These are phyloP conservation scores for Mallotus repandus DNA, from an alignment of 441 rosid species.

Conservation along the genomic window DNA sequence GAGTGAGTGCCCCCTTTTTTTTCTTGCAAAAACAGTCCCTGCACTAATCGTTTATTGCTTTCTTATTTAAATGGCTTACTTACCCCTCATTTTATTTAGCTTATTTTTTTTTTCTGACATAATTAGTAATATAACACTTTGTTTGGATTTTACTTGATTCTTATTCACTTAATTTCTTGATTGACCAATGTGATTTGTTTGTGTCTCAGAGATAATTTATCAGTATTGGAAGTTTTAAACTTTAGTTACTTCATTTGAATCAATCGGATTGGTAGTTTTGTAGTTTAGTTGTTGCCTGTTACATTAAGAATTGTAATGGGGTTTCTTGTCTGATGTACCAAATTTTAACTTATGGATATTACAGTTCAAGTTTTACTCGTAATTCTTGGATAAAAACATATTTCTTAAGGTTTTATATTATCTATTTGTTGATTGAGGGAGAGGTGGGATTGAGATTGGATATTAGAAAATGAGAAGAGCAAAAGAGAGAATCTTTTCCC, in stretches of 20 bases:
- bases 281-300: conserved; percentile 1
- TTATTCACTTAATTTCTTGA: conserved; percentile 24
- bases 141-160: background rate
- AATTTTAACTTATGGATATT: conserved; percentile 7
- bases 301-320: background rate
- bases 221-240: conserved; percentile 36
- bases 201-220: conserved; percentile 16
- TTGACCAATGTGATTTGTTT: conserved; percentile 16
- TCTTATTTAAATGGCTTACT: conserved; percentile 30
- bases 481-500: background rate
- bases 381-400: background rate
- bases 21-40: conserved; percentile 9
- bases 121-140: background rate
- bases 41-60: conserved; percentile 15
- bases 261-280: conserved; percentile 2
- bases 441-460: background rate
- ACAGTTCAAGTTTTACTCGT: background rate
- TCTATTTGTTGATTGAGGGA: conserved; percentile 6
- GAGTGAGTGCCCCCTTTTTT: conserved; percentile 7
- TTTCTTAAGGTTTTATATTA: background rate
- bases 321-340: background rate
- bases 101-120: background rate
- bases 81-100: conserved; percentile 6
- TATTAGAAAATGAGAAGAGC: background rate
- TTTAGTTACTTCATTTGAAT: conserved; percentile 12